Base-by-base conservation (phyloP, 2,329 filamentous ascomycete species). In the Paracoccidioides brasiliensis region DNA sequence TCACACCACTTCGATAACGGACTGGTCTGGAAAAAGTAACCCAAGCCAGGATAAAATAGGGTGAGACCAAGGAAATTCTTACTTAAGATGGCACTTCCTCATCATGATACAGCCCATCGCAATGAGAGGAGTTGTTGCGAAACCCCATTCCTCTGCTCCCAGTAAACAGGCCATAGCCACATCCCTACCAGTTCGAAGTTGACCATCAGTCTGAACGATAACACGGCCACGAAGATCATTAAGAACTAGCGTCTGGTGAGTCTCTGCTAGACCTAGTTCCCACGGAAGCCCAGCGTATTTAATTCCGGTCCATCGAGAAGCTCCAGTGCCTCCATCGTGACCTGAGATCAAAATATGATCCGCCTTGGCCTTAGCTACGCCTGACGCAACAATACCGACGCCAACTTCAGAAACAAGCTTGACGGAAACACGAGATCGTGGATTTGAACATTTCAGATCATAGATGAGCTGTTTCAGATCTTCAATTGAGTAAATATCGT, bases 401-500 rank as follows among this genome's bases (percentile, higher is more conserved):
- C 91, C 91, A 56, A 91, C 94, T 75, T 97, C 91, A 5, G 91
- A 96, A 14, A 97, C 91, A 45, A 97, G 86, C 80, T 97, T 97
- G 69, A 97, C 91, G 5, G 91, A 97, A 30, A 97, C 85, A 64
- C 91, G 83, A 55, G 91, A 84, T 61, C 91, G 85, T 57, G 91
- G 91, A 73, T 93, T 95, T 30, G 90, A 89, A 76, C 90, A 96
- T 77, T 97, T 97, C 55, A 96, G 78, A 73, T 97, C 91, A 73
- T 97, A 97, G 64, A 97, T 96, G 64, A 97, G 78, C 72, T 97
- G 91, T 78, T 97, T 97, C 58, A 97, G 72, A 78, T 97, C 91
- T 73, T 97, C 91, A 62, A 97, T 97, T 53, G 89, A 95, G 79
- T 97, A 97, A 63, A 97, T 96, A 68, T 97, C 91, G 79, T 97